Conservation (phyloP, 1,284 basidiomycete genomes). For the Xerocomus nothofagi region DNA sequence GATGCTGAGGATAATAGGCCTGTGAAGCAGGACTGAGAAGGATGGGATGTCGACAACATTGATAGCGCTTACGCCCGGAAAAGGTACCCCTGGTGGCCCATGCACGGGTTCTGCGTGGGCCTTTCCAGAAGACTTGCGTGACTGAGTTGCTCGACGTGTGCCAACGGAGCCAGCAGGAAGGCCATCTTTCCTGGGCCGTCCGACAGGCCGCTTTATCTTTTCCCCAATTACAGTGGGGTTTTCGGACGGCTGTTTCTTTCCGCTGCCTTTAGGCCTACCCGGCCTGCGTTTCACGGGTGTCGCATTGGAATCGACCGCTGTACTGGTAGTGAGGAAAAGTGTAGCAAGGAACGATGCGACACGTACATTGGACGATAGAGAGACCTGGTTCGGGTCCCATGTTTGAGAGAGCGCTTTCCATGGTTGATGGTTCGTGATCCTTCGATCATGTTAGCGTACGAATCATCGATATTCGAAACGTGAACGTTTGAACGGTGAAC, state of each 20-base stretch:
- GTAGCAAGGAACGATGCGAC: not conserved
- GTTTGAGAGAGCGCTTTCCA: constrained; percentile 28
- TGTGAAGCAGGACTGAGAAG: constrained; percentile 11
- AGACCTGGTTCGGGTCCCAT: constrained; percentile 29
- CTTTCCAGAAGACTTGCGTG: constrained; percentile 41
- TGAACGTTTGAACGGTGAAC: constrained; percentile 11
- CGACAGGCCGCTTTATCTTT: constrained; percentile 54
- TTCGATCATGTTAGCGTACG: constrained; percentile 29
- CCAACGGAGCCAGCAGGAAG: constrained; percentile 54
- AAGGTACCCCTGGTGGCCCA: constrained; percentile 29
- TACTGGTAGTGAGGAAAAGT: constrained; percentile 10
- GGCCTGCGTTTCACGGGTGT: constrained; percentile 46
- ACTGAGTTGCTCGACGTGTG: constrained; percentile 33
- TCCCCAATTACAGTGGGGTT: constrained; percentile 32
- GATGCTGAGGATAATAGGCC: constrained; percentile 37
- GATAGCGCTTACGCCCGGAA: constrained; percentile 28
- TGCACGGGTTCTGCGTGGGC: constrained; percentile 20
- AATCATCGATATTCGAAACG: constrained; percentile 17
- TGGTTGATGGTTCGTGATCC: constrained; percentile 15
- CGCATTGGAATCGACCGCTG: constrained; percentile 30
- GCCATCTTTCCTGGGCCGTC: constrained; percentile 57
- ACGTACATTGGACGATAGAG: constrained; percentile 30
- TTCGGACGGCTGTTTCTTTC: constrained; percentile 47
- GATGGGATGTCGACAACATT: not conserved
- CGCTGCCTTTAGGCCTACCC: constrained; percentile 55